Evolutionary conservation across 1,284 basidiomycete species (phyloP).

Genomic region (Stereum hirsutum): DNA sequence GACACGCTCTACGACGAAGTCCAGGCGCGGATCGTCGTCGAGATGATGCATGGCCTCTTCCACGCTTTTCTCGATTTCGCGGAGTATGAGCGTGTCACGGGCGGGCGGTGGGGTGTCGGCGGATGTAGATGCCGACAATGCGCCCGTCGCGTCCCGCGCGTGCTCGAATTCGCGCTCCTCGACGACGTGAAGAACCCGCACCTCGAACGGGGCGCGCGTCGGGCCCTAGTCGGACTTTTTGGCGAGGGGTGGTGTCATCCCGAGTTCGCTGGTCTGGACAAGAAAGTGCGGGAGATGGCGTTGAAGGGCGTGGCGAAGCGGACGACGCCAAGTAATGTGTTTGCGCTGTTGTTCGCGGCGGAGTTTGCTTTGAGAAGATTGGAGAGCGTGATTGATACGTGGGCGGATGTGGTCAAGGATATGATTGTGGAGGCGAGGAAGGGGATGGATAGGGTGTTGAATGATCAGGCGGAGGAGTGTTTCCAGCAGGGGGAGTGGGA

Average conservation of each 20-base stretch:
- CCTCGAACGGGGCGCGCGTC: slow-evolving; percentile 62
- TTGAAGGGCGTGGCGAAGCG: slow-evolving; percentile 63
- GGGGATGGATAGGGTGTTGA: slow-evolving; percentile 52
- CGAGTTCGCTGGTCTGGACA: slow-evolving; percentile 67
- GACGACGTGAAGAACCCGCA: slow-evolving; percentile 70
- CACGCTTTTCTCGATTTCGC: slow-evolving; percentile 73
- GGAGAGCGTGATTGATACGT: slow-evolving; percentile 45
- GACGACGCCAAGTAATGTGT: slow-evolving; percentile 55
- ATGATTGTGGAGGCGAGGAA: slow-evolving; percentile 55
- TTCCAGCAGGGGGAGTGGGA: slow-evolving; percentile 65
- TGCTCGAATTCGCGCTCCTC: slow-evolving; percentile 70
- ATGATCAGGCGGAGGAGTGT: slow-evolving; percentile 47
- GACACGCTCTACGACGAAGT: slow-evolving; percentile 71
- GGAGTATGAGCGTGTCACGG: slow-evolving; percentile 64
- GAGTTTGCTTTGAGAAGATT: slow-evolving; percentile 54
- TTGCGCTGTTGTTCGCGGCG: slow-evolving; percentile 58
- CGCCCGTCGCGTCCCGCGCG: slow-evolving; percentile 64
- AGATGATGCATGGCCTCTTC: slow-evolving; percentile 85
- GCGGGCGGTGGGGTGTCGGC: slow-evolving; percentile 65
- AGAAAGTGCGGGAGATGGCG: slow-evolving; percentile 57
- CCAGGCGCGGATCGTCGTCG: slow-evolving; percentile 73
- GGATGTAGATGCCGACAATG: slow-evolving; percentile 80
- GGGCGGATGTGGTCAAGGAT: slow-evolving; percentile 58
- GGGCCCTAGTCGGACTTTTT: slow-evolving; percentile 73
- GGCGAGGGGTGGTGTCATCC: slow-evolving; percentile 79